Conservation (phyloP, 352 stramenopile species). For the Pseudoperonospora humuli region DNA sequence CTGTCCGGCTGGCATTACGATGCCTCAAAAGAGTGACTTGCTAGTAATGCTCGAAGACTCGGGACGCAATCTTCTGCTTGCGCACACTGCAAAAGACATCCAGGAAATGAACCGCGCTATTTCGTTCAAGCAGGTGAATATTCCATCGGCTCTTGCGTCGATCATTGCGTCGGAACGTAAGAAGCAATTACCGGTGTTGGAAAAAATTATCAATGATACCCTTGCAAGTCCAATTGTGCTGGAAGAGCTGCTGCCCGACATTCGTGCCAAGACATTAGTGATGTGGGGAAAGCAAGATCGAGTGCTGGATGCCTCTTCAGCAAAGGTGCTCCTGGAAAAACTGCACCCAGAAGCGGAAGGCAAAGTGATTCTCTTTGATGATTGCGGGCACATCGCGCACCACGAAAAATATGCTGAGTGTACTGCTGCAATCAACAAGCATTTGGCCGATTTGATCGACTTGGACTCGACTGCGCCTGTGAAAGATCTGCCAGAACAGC, state of each 20-base stretch:
- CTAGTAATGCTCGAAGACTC: constrained; percentile 49
- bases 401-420: constrained; percentile 52
- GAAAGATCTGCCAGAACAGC: no score
- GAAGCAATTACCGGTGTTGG: constrained; percentile 41
- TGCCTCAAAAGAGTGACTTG: constrained; percentile 53
- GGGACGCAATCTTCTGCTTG: constrained; percentile 55
- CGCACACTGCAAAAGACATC: constrained; percentile 48
- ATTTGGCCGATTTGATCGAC: constrained; percentile 11
- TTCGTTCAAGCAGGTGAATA: constrained; percentile 14
- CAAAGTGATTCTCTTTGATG: constrained; percentile 35
- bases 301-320: constrained; percentile 54
- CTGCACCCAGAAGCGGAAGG: constrained; percentile 24
- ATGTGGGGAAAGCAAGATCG: constrained; percentile 68
- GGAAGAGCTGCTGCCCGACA: constrained; percentile 47
- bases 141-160: constrained; percentile 30
- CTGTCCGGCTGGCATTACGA: constrained; percentile 56
- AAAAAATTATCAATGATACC: constrained; percentile 52
- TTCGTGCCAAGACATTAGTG: constrained; percentile 44
- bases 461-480: not conserved
- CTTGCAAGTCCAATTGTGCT: constrained; percentile 42
- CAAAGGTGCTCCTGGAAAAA: constrained; percentile 45
- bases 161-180: constrained; percentile 36
- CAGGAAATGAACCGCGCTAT: constrained; percentile 43
- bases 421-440: constrained; percentile 49
- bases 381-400: constrained; percentile 61